Base-by-base conservation (phyloP, 768 basidiomycete species). In the Mycena leptocephala region DNA sequence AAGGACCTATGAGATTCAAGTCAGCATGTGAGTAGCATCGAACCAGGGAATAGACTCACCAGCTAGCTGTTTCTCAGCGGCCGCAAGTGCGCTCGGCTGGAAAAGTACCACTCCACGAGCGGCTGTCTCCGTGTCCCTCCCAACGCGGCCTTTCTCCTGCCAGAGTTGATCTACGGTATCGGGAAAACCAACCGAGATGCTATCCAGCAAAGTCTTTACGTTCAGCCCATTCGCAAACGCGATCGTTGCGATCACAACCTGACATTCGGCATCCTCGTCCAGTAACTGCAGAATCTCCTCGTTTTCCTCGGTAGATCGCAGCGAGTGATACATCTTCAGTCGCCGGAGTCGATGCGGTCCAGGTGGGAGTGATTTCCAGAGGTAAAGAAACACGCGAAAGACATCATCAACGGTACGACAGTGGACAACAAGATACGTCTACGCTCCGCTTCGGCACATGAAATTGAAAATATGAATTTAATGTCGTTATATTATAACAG, bases 111-210 rank as follows among this genome's bases (percentile, higher is more conserved):
- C 16, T 10, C 53, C 67, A 30, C 67, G 67, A 41, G 53, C 67
- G 37, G 55, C 53, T 20, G 55, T 69, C 32, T 56, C 67, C 2
- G 55, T 2, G 37, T 58, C 24, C 39, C 67, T 24, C 7, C 73
- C 73, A n/a, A 53, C 73, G 7, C 73, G 73, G 7, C 73, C 73
- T 24, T 62, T 37, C 55, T 75, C 32, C 66, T 75, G 73, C 43
- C 28, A 51, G 13, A 61, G 30, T 37, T 56, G 55, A 24, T 63
- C 61, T 1, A 66, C 33, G 10, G 73, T 58, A 14, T 43, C 56
- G 14, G 65, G 65, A 51, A 61, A 53, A 26, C 64, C 66, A n/a
- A 75, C 7, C 3, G 64, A 68, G 30, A 58, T 61, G 37, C 64
- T 69, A 26, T 67, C 67, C 18, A 68, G 53, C 28, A 75, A 32